These are phyloP conservation scores for Xerocomus nothofagi DNA, from an alignment of 1,284 basidiomycete species.

Conservation along the genomic window DNA sequence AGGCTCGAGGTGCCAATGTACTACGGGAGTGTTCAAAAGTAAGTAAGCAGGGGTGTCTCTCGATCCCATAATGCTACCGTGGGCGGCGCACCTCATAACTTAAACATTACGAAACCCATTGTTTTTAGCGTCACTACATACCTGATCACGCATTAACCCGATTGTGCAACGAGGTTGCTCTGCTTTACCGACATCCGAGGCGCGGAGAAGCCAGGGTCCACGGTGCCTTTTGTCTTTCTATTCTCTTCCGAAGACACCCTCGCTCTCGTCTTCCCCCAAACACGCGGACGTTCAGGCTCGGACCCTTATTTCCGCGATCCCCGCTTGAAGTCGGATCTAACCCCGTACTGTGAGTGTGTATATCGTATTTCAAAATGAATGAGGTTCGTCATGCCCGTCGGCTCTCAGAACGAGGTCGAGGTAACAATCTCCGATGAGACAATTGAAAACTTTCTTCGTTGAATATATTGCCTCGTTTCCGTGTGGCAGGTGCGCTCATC, in stretches of 20 bases:
- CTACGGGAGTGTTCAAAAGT: background rate
- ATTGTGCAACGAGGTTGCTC: background rate
- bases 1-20: background rate
- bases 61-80: background rate
- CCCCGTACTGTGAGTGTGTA: background rate
- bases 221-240: background rate
- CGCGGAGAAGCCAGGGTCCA: background rate
- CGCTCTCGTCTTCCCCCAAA: background rate
- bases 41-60: background rate
- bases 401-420: background rate
- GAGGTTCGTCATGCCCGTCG: background rate
- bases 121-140: background rate
- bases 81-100: background rate
- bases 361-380: conserved; percentile 11
- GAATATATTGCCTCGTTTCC: background rate
- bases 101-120: background rate
- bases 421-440: background rate
- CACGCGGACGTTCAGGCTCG: background rate
- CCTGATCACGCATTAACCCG: background rate
- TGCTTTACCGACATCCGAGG: background rate
- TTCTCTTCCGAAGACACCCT: background rate
- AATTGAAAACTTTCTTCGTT: background rate
- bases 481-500: conserved; percentile 9
- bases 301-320: conserved; percentile 6
- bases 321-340: conserved; percentile 5